phyloP scores from a whole-genome alignment of 2,329 filamentous ascomycete species.

The Claviceps maximensis region DNA sequence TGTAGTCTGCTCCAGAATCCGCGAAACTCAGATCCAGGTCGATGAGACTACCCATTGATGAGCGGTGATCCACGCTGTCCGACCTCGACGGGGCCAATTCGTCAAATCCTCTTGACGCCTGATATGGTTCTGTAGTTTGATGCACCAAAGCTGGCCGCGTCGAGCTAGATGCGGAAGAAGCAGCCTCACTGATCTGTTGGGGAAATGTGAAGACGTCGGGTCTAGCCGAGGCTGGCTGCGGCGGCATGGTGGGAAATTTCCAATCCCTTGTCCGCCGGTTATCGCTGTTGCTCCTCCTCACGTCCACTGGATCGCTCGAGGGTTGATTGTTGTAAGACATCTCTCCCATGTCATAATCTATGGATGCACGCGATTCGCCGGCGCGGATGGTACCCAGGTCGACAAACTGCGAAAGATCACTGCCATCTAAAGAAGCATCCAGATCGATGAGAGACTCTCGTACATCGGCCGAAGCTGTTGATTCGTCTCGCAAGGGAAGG shows the following conservation, averaged over 20 bases:
- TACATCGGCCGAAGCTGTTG: slow-evolving; percentile 33
- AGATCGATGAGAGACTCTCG: slow-evolving; percentile 53
- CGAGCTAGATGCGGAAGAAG: slow-evolving; percentile 14
- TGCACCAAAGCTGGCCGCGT: slow-evolving; percentile 34
- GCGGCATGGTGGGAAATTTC: slow-evolving; percentile 42
- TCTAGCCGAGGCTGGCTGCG: slow-evolving; percentile 34
- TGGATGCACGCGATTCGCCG: slow-evolving; percentile 31
- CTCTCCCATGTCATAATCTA: slow-evolving; percentile 37
- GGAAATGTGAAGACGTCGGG: slow-evolving; percentile 40
- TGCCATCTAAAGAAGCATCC: slow-evolving; percentile 44
- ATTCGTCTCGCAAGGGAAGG: slow-evolving; percentile 45
- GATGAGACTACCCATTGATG: slow-evolving; percentile 34
- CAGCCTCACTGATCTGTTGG: slow-evolving; percentile 25
- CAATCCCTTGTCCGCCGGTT: slow-evolving; percentile 41
- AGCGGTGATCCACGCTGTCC: slow-evolving; percentile 23
- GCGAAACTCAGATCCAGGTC: slow-evolving; percentile 43
- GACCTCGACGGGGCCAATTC: slow-evolving; percentile 26
- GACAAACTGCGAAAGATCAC: slow-evolving; percentile 42
- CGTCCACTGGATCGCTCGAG: slow-evolving; percentile 45
- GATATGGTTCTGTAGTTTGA: slow-evolving; percentile 37
- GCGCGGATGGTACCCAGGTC: slow-evolving; percentile 48
- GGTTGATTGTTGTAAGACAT: slow-evolving; percentile 33
- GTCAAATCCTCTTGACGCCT: slow-evolving; percentile 27
- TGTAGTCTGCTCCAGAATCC: slow-evolving; percentile 35
- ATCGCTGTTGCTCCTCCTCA: slow-evolving; percentile 30